Conservation (phyloP, 1,139 yeast species). For the Candida pseudoviswanathii region DNA sequence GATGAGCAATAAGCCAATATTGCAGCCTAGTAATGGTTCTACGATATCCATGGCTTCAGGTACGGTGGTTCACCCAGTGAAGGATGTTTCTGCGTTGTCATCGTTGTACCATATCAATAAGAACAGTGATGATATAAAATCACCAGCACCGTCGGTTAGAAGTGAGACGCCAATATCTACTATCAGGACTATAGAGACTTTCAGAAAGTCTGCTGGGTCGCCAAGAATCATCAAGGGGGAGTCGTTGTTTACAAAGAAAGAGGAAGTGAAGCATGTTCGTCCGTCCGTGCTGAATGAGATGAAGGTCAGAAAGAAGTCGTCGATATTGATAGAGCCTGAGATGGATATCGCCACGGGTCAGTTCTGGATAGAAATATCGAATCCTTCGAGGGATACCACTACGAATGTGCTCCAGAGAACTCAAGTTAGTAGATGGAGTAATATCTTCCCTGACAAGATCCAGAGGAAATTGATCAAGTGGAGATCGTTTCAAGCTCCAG, state of each 20-base stretch:
- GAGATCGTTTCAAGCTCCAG: constrained; percentile 92
- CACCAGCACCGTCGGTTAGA: constrained; percentile 15
- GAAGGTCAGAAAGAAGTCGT: constrained; percentile 10
- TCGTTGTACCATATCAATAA: constrained; percentile 44
- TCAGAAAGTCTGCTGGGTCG: constrained; percentile 13
- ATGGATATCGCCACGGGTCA: constrained; percentile 21
- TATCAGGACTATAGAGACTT: constrained; percentile 12
- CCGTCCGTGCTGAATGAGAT: constrained; percentile 1
- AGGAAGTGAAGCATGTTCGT: constrained; percentile 1
- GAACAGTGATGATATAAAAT: constrained; percentile 28
- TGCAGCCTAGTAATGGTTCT: constrained; percentile 24
- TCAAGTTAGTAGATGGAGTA: constrained; percentile 74
- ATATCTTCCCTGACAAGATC: constrained; percentile 75
- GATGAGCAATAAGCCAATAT: constrained; percentile 20
- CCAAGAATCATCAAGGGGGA: constrained; percentile 17
- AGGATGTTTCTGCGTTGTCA: constrained; percentile 40
- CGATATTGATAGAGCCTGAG: constrained; percentile 11
- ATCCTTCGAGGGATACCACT: constrained; percentile 65
- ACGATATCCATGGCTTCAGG: constrained; percentile 44
- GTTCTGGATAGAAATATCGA: constrained; percentile 68
- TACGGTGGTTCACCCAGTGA: constrained; percentile 34
- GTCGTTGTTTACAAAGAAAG: constrained; percentile 13
- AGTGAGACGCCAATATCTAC: constrained; percentile 9
- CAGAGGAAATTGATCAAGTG: constrained; percentile 77
- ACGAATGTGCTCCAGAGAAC: constrained; percentile 39